phyloP scores from a whole-genome alignment of 177 flowering plant genomes.

The Telopea speciosissima region DNA sequence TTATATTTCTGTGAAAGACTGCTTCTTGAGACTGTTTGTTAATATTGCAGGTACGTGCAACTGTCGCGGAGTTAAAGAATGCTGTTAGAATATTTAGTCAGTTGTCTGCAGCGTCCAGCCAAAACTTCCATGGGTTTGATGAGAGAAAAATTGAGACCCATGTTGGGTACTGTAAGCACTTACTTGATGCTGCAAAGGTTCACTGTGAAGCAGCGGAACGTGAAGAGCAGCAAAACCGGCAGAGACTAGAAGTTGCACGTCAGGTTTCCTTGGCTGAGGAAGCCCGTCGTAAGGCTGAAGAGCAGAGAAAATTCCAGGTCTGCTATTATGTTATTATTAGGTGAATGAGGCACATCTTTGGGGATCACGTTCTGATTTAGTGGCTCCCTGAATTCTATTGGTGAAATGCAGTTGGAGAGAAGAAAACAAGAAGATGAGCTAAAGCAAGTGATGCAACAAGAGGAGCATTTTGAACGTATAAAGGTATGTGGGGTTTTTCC shows the following conservation, averaged over 20 bases:
- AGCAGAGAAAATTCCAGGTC: slow-evolving; percentile 82
- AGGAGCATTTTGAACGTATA: slow-evolving; percentile 70
- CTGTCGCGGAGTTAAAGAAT: slow-evolving; percentile 84
- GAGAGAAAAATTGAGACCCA: slow-evolving; percentile 95
- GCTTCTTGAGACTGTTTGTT: slow-evolving; percentile 3
- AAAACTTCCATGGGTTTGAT: slow-evolving; percentile 88
- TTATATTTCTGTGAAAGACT: slow-evolving; percentile 1
- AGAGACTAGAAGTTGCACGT: slow-evolving; percentile 78
- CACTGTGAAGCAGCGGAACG: slow-evolving; percentile 92
- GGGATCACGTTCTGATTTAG: slow-evolving; percentile 2
- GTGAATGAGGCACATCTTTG: not conserved
- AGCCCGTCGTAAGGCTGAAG: slow-evolving; percentile 89
- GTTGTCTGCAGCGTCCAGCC: slow-evolving; percentile 77
- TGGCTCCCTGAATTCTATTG: not conserved
- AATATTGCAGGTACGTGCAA: slow-evolving; percentile 59
- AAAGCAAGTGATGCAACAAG: slow-evolving; percentile 74
- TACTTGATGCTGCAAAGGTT: slow-evolving; percentile 83
- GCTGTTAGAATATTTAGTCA: slow-evolving; percentile 88
- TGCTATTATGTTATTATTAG: not conserved
- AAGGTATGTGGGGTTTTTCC: slow-evolving; percentile 39
- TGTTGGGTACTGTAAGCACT: slow-evolving; percentile 89
- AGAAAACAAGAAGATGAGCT: slow-evolving; percentile 93
- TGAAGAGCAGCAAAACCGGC: slow-evolving; percentile 76
- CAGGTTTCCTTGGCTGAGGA: slow-evolving; percentile 85
- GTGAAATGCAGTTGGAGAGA: slow-evolving; percentile 59